Evolutionary conservation across 2,329 filamentous ascomycete species (phyloP), one percentile per base, ranked within the genome.

Genomic region (Penicillium sp.): DNA sequence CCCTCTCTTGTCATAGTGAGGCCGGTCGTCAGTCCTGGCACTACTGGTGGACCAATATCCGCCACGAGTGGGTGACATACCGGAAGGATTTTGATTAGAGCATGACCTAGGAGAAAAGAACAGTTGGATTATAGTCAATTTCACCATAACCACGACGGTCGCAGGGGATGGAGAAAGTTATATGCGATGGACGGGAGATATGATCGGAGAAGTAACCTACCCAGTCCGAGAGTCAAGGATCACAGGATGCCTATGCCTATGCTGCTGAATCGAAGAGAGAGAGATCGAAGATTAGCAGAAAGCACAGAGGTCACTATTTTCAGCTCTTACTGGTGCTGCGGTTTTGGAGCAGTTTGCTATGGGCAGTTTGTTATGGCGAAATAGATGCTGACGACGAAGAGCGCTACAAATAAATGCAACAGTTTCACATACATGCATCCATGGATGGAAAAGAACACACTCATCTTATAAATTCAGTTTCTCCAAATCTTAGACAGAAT

Each of bases 331-430:
- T 16, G 65, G 66, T 4, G 61, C 62, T 7, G 61, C 61, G 2
- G 48, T 66, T 18, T 67, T 66, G 49, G 67, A 69, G 30, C 59
- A 62, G 19, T 69, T 67, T 53, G 52, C 47, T 4, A 27, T 63
- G 36, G 36, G 30, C 59, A 62, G 19, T 69, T 67, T 53, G 52
- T 48, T 4, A 27, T 63, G 36, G 36, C 47, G 13, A 53, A 60
- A 36, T 59, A 55, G 34, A 30, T 23, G 27, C 26, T 51, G 34
- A 7, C 10, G 39, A 23, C 23, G 23, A 23, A 23, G 23, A 23
- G 23, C 23, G 23, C 23, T 23, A 23, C 23, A 5, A 5, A 23
- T 23, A 27, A 29, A 16, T 13, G 16, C 14, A 6, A 38, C 32
- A 13, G 36, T 19, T n/a, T 5, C 10, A 43, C 30, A 42, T 19